Base-by-base conservation (phyloP, 306 rosid genomes). In the Rosa persica region DNA sequence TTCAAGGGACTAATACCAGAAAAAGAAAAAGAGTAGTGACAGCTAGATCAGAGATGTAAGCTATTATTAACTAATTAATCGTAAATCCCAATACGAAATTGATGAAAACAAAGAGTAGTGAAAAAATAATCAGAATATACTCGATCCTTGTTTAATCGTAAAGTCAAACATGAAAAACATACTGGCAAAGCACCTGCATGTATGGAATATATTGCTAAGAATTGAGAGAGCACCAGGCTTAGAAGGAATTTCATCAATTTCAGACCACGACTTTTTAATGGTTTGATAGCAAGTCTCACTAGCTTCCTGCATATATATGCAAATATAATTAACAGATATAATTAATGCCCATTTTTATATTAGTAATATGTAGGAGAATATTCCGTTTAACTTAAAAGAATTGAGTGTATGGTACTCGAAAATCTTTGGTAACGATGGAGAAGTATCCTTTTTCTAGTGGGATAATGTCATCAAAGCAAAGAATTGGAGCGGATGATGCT, bases 401-500 rank as follows among this genome's bases (percentile, higher is more conserved):
- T 9, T 43, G 11, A 43, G 46, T 43, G 1, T 42, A 6, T 43
- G 10, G 46, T 43, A 43, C 46, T 43, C 12, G 46, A 43, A 43
- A 43, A 43, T 43, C 93, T 48, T 81, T 90, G 30, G 90, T 52
- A 79, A 85, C 98, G 54, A 88, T 64, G 36, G 83, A 72, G 20
- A n/a, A 85, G 71, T 91, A 93, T 75, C 86, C 93, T 36, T 80
- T 27, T 13, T 85, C 82, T 25, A 92, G 87, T 1, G 88, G 80
- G 6, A 39, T 12, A 36, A 91, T 85, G 51, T 83, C 42, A 13
- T 93, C 90, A 8, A 91, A 90, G 77, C 89, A 89, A 57, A 90
- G 96, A 12, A 93, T 81, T 67, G 97, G 96, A 67, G 97, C 93
- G 16, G 96, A 51, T 19, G 58, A 22, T 2, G 97, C 93, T 70